phyloP scores from a whole-genome alignment of 139 green algal genomes.

The Chlamydomonas incerta region DNA sequence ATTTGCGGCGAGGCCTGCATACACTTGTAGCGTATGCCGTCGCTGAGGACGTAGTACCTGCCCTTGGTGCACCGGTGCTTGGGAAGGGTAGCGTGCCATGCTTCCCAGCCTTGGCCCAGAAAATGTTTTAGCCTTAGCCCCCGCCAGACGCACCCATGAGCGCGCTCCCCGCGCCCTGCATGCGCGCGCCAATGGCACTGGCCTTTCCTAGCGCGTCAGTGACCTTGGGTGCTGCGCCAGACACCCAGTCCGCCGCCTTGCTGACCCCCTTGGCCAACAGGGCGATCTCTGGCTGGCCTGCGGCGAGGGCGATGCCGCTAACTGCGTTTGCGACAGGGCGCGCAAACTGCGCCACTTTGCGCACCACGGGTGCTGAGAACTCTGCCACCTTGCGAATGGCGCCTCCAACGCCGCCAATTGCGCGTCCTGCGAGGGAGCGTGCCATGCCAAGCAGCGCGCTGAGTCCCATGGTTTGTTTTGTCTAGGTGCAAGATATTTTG shows the following conservation, averaged over 20 bases:
- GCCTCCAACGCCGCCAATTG: neutral
- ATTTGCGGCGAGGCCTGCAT: neutral
- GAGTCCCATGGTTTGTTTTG: constrained; percentile 13
- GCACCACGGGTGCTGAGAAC: neutral
- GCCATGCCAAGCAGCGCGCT: neutral
- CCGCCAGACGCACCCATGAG: constrained; percentile 4
- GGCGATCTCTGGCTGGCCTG: neutral
- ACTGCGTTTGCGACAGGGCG: neutral
- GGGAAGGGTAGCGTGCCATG: constrained; percentile 13
- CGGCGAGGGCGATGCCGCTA: neutral
- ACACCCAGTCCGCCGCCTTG: constrained; percentile 15
- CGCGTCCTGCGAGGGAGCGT: neutral
- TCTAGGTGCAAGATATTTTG: constrained; percentile 11
- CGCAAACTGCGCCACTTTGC: constrained; percentile 8
- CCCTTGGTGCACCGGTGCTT: constrained; percentile 12
- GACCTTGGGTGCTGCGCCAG: neutral
- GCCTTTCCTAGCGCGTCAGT: neutral
- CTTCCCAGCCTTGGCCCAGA: neutral
- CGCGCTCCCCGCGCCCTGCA: neutral
- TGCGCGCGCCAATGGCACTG: neutral
- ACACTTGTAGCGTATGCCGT: constrained; percentile 6
- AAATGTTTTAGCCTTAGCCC: constrained; percentile 11
- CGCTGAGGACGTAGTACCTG: constrained; percentile 20
- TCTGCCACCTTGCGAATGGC: neutral
- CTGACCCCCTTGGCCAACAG: constrained; percentile 7